phyloP scores from a whole-genome alignment of 192 early-diverging fungal genomes.

The Coemansia sp. region DNA sequence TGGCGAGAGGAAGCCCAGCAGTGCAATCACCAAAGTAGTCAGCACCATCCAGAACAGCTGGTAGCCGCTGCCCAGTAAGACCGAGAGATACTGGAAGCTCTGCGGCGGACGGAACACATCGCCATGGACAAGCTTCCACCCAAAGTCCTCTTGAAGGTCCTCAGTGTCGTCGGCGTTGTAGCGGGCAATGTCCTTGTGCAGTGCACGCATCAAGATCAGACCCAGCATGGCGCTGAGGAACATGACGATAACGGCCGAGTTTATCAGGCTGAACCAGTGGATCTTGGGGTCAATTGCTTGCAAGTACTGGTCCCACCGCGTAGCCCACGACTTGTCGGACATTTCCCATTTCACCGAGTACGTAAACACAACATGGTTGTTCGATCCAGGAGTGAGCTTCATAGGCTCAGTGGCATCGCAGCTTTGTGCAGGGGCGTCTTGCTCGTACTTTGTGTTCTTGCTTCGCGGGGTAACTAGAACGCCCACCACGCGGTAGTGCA shows the following conservation, averaged over 20 bases:
- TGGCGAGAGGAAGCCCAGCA: constrained; percentile 93
- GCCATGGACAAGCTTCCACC: constrained; percentile 97
- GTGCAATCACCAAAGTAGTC: constrained; percentile 83
- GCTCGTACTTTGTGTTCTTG: constrained; percentile 41
- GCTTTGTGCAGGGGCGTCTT: constrained; percentile 21
- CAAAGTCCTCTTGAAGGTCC: constrained; percentile 91
- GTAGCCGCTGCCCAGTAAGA: constrained; percentile 83
- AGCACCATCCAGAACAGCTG: constrained; percentile 77
- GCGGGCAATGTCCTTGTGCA: constrained; percentile 91
- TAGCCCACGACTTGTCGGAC: constrained; percentile 74
- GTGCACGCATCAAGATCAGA: constrained; percentile 84
- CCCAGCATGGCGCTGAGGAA: constrained; percentile 92
- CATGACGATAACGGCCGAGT: constrained; percentile 92
- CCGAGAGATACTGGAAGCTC: constrained; percentile 73
- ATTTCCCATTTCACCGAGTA: constrained; percentile 66
- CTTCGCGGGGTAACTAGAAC: constrained; percentile 77
- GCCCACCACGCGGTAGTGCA: constrained; percentile 84
- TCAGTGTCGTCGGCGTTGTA: constrained; percentile 78
- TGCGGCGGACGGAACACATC: constrained; percentile 95
- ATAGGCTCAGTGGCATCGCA: constrained; percentile 52
- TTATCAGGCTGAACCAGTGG: constrained; percentile 95
- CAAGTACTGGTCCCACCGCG: constrained; percentile 86
- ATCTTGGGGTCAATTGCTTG: constrained; percentile 87
- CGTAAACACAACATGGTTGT: constrained; percentile 62
- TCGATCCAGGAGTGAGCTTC: constrained; percentile 50